Conservation (phyloP, 495 filamentous ascomycete species). For the Daldinia concentrica region DNA sequence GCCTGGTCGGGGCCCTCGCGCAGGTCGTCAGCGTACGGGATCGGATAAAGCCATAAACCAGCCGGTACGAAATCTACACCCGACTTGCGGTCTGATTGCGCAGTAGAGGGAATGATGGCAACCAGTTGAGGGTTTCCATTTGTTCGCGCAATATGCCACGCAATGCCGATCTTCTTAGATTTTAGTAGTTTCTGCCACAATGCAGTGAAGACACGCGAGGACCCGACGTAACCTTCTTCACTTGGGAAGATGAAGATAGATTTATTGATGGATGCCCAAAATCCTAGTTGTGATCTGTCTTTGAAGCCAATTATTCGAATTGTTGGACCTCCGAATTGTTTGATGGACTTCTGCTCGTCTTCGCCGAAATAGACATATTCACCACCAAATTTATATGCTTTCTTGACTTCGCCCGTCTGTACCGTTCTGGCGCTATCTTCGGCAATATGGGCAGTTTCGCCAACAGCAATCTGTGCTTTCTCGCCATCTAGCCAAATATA, state of each 20-base stretch:
- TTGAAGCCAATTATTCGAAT: conserved; percentile 97
- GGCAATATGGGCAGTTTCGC: conserved; percentile 74
- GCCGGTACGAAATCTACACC: conserved; percentile 77
- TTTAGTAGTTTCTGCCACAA: conserved; percentile 86
- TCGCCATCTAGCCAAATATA: conserved; percentile 89
- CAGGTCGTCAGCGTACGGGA: conserved; percentile 93
- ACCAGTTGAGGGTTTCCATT: conserved; percentile 81
- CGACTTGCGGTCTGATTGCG: conserved; percentile 67
- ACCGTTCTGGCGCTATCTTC: conserved; percentile 78
- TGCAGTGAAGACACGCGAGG: conserved; percentile 90
- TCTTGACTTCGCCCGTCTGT: conserved; percentile 83
- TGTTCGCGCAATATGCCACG: conserved; percentile 86
- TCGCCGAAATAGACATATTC: conserved; percentile 85
- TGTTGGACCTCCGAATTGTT: conserved; percentile 77
- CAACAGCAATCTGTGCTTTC: conserved; percentile 78
- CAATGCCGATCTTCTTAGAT: conserved; percentile 79
- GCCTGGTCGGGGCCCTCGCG: conserved; percentile 69
- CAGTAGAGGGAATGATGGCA: conserved; percentile 79
- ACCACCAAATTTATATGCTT: conserved; percentile 95
- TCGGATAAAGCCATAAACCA: conserved; percentile 87
- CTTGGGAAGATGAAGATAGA: conserved; percentile 94
- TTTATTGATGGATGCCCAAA: conserved; percentile 87
- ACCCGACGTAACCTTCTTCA: conserved; percentile 88
- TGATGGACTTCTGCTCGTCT: conserved; percentile 80
- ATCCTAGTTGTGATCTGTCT: conserved; percentile 72